These are phyloP conservation scores for Hydnomerulius pinastri DNA, from an alignment of 768 basidiomycete species.

Conservation along the genomic window DNA sequence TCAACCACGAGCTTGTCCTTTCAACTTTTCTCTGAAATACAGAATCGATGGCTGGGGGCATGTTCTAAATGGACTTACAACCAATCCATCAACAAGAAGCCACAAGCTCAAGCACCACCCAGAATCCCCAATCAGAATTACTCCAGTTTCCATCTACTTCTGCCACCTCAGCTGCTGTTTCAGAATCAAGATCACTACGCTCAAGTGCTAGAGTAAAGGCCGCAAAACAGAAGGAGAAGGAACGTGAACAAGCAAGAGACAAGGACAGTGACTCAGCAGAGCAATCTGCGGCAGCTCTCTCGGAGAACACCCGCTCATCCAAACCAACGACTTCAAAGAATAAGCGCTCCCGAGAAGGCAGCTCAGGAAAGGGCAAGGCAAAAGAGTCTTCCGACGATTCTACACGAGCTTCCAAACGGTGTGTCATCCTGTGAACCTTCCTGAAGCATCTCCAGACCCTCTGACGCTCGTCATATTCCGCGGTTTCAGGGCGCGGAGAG, in stretches of 20 bases:
- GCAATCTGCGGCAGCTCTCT: conserved; percentile 39
- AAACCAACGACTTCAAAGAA: conserved; percentile 41
- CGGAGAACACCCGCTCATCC: conserved; percentile 47
- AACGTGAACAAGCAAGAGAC: conserved; percentile 53
- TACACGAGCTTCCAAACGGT: conserved; percentile 63
- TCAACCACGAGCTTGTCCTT: conserved; percentile 24
- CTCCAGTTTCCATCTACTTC: conserved; percentile 37
- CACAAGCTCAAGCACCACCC: conserved; percentile 56
- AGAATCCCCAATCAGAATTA: conserved; percentile 44
- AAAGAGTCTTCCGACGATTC: conserved; percentile 59
- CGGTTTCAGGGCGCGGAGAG: conserved; percentile 58
- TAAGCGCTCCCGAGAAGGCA: conserved; percentile 54
- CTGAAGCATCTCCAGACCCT: conserved; percentile 19
- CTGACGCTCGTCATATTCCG: conserved; percentile 33
- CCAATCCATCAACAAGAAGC: conserved; percentile 69
- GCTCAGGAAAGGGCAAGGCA: conserved; percentile 59
- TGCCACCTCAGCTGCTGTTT: conserved; percentile 33
- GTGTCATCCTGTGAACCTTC: conserved; percentile 37
- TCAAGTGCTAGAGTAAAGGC: conserved; percentile 77
- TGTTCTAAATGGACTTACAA: conserved; percentile 92
- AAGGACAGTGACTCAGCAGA: conserved; percentile 54
- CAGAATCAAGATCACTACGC: conserved; percentile 62
- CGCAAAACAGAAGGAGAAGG: conserved; percentile 66
- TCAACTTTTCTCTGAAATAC: conserved; percentile 18
- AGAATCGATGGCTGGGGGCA: conserved; percentile 84